Conservation (phyloP, 2,329 filamentous ascomycete genomes). For the Penicillium sp. region DNA sequence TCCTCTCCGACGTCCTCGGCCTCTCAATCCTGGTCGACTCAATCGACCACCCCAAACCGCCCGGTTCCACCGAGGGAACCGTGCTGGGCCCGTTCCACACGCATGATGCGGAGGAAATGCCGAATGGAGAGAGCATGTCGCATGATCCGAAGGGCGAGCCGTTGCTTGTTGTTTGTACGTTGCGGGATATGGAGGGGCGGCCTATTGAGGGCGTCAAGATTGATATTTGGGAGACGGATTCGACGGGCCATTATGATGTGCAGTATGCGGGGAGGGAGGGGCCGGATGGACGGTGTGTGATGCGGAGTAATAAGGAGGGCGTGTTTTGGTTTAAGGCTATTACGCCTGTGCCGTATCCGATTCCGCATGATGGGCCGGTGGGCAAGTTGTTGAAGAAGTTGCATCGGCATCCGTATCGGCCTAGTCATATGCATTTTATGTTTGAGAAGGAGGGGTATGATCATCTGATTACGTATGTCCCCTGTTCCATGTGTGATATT, state of each 20-base stretch:
- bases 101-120: constrained; percentile 68
- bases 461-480: constrained; percentile 75
- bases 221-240: constrained; percentile 87
- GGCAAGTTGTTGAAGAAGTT: constrained; percentile 71
- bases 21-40: constrained; percentile 80
- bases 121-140: constrained; percentile 67
- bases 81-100: constrained; percentile 85
- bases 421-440: constrained; percentile 87
- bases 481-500: constrained; percentile 32
- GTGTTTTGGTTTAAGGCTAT: constrained; percentile 85
- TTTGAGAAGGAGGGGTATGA: constrained; percentile 81
- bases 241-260: constrained; percentile 80
- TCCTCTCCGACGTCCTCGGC: constrained; percentile 79
- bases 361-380: constrained; percentile 83
- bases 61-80: constrained; percentile 73
- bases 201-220: constrained; percentile 72
- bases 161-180: constrained; percentile 74
- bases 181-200: constrained; percentile 68
- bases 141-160: constrained; percentile 72
- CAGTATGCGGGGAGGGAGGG: constrained; percentile 69
- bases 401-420: constrained; percentile 77
- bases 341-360: constrained; percentile 83
- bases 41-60: constrained; percentile 82
- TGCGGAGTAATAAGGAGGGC: constrained; percentile 72
- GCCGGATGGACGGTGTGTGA: constrained; percentile 75